A percentile compares a stretch with the other conserved stretches of the same genome.
Evolutionary conservation across 2,329 filamentous ascomycete species (phyloP).

Genomic region (Neocatenulostroma microsporum): DNA sequence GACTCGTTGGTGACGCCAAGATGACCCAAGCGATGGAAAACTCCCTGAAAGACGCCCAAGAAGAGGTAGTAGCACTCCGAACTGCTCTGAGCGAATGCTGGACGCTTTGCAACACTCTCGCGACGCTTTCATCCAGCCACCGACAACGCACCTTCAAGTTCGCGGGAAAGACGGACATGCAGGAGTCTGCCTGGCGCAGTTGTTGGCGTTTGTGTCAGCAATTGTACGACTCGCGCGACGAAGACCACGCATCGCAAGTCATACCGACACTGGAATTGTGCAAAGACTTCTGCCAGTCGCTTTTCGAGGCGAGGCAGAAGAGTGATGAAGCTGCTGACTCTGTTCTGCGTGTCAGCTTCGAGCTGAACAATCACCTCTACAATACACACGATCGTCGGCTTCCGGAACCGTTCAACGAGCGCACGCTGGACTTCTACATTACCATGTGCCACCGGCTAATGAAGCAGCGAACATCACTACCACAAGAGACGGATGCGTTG

Average conservation of each 20-base stretch:
- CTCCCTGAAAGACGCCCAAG: conserved; percentile 42
- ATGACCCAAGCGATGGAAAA: conserved; percentile 48
- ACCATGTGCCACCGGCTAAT: conserved; percentile 91
- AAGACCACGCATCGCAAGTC: conserved; percentile 60
- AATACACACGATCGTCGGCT: conserved; percentile 80
- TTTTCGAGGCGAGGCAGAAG: conserved; percentile 77
- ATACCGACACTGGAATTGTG: conserved; percentile 75
- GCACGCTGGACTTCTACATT: conserved; percentile 89
- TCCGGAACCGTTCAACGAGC: conserved; percentile 78
- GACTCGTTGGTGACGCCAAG: conserved; percentile 28
- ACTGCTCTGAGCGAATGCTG: conserved; percentile 80
- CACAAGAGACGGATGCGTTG: conserved; percentile 74
- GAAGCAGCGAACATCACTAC: conserved; percentile 76
- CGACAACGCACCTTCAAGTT: conserved; percentile 70
- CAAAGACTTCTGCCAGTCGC: conserved; percentile 81
- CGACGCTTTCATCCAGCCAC: conserved; percentile 75
- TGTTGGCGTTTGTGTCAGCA: conserved; percentile 92
- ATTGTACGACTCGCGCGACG: conserved; percentile 72
- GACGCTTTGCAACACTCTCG: conserved; percentile 87
- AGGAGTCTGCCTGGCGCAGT: conserved; percentile 85
- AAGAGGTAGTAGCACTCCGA: conserved; percentile 61
- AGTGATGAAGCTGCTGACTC: conserved; percentile 77
- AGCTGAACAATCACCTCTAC: conserved; percentile 90
- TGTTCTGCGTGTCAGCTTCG: conserved; percentile 83
- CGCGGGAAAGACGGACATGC: conserved; percentile 64